These are phyloP conservation scores for Geotrichum aggregatum DNA, from an alignment of 1,139 yeast species.

Conservation along the genomic window DNA sequence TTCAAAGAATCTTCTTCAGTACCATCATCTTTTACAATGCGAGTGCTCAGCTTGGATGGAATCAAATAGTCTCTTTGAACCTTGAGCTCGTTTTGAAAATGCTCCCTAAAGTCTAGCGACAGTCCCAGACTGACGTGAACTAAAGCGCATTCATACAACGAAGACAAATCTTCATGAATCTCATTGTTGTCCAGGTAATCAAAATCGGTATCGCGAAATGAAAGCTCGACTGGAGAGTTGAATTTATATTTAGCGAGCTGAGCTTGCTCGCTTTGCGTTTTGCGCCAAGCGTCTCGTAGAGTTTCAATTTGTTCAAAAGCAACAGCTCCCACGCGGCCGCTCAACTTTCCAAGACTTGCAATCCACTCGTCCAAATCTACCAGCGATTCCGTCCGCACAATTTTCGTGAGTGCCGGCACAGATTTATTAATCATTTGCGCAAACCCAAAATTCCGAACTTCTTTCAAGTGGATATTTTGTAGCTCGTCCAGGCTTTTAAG, in stretches of 20 bases:
- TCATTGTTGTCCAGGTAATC: conserved; percentile 41
- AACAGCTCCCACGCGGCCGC: conserved; percentile 34
- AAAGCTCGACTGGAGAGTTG: conserved; percentile 80
- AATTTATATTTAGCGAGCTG: conserved; percentile 60
- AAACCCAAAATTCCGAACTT: conserved; percentile 71
- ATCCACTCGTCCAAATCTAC: conserved; percentile 65
- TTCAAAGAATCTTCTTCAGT: conserved; percentile 25
- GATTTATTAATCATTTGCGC: conserved; percentile 58
- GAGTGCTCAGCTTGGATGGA: conserved; percentile 41
- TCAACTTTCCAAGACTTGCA: conserved; percentile 16
- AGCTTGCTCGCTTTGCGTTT: conserved; percentile 40
- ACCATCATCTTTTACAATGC: conserved; percentile 20
- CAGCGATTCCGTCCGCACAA: conserved; percentile 76
- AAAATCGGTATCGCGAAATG: conserved; percentile 57
- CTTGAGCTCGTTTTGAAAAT: conserved; percentile 68
- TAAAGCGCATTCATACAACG: conserved; percentile 75
- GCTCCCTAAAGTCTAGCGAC: conserved; percentile 53
- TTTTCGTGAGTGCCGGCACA: conserved; percentile 69
- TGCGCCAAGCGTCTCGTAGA: conserved; percentile 58
- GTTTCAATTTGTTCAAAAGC: conserved; percentile 53
- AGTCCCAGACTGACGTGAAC: conserved; percentile 75
- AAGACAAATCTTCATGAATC: conserved; percentile 55
- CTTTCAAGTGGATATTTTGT: conserved; percentile 59
- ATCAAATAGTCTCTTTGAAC: conserved; percentile 70
- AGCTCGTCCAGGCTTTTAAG: conserved; percentile 77